These are phyloP conservation scores for Gossypium anomalum DNA, from an alignment of 345 rosid species.

Conservation along the genomic window DNA sequence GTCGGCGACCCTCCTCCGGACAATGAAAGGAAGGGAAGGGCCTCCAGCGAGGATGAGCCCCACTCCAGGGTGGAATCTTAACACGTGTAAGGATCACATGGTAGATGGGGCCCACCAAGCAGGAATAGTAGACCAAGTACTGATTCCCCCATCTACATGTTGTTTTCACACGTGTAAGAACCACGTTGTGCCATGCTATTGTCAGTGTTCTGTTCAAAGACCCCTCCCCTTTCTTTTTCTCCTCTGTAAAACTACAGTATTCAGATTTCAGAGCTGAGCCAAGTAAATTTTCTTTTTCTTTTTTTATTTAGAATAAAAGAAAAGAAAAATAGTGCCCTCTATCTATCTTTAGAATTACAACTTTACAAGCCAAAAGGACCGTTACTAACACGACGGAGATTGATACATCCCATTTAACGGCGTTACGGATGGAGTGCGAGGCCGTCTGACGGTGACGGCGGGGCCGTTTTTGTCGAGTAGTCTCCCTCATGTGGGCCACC, in stretches of 20 bases:
- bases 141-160: neutral
- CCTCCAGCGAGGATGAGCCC: neutral
- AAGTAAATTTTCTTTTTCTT: too few species aligned
- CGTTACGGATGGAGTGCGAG: neutral
- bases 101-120: neutral
- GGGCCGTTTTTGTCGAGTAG: neutral
- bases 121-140: neutral
- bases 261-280: neutral
- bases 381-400: neutral
- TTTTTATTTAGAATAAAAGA: too few species aligned
- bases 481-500: neutral
- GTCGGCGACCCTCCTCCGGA: neutral
- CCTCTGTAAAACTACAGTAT: neutral
- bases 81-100: neutral
- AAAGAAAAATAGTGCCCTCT: too few species aligned
- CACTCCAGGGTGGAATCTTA: neutral
- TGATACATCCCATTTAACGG: neutral
- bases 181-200: neutral
- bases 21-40: neutral
- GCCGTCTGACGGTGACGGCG: neutral
- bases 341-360: too few species aligned
- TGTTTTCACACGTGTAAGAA: neutral
- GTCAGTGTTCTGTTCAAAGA: neutral
- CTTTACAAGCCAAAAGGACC: too few species aligned
- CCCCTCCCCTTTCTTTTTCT: neutral